Conservation (phyloP, 2,329 filamentous ascomycete species). For the Monilinia polystroma region DNA sequence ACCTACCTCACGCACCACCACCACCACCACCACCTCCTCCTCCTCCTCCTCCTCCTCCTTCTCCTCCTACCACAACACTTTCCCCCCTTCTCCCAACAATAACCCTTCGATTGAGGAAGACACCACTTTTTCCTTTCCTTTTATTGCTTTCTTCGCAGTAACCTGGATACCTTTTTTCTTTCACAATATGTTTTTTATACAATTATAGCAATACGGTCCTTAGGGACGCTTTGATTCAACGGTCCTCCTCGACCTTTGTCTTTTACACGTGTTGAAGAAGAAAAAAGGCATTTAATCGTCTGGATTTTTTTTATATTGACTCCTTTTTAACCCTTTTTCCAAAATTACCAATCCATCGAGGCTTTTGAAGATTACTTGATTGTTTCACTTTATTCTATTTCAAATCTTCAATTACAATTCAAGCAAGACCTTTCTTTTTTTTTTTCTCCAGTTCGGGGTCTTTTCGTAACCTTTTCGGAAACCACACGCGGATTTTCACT, state of each 20-base stretch:
- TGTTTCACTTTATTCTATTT: conserved; percentile 19
- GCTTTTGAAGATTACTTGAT: neutral
- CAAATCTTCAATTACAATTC: neutral
- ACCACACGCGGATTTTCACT: neutral
- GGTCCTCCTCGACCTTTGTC: conserved; percentile 29
- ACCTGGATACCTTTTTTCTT: conserved; percentile 31
- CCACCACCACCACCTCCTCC: neutral
- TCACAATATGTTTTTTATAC: conserved; percentile 35
- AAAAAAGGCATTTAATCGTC: conserved; percentile 23
- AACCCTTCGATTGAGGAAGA: neutral
- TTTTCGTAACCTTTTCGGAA: neutral
- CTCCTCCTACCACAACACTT: neutral
- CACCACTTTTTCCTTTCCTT: conserved; percentile 12
- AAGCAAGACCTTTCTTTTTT: neutral
- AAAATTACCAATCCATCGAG: conserved; percentile 3
- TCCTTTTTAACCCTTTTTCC: neutral
- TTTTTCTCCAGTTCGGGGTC: neutral
- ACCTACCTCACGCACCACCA: no score
- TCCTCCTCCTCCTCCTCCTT: neutral
- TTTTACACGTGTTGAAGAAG: neutral
- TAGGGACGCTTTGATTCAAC: conserved; percentile 45
- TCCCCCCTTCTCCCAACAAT: neutral
- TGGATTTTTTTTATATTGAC: neutral
- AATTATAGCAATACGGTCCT: conserved; percentile 47
- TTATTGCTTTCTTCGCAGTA: conserved; percentile 16